phyloP scores from a whole-genome alignment of 805 yeast genomes.

The Zygosaccharomyces pseudorouxii region DNA sequence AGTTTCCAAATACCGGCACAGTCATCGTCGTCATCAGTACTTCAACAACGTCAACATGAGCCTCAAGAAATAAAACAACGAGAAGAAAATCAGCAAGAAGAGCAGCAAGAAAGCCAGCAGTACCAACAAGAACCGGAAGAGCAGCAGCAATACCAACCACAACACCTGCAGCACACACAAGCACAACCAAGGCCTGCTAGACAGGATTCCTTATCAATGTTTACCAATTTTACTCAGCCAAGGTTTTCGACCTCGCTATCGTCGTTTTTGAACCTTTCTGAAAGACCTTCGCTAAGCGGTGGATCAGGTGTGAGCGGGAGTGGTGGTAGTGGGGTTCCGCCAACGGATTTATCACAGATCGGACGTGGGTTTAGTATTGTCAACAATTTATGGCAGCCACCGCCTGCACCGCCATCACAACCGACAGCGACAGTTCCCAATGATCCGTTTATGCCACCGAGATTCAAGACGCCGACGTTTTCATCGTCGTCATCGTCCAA shows the following conservation, averaged over 20 bases:
- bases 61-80: not conserved
- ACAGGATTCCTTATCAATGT: conserved; percentile 25
- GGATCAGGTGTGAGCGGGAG: conserved; percentile 7
- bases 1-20: not conserved
- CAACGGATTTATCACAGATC: conserved; percentile 20
- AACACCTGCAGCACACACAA: not conserved
- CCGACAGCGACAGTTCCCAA: conserved; percentile 27
- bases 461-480: conserved; percentile 27
- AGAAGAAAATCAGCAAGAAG: not conserved
- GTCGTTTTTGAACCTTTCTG: conserved; percentile 25
- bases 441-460: conserved; percentile 44
- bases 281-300: conserved; percentile 15
- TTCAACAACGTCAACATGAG: not conserved
- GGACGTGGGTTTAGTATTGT: conserved; percentile 34
- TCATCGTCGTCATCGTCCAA: conserved; percentile 1
- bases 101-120: not conserved
- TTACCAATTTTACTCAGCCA: conserved; percentile 23
- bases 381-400: conserved; percentile 26
- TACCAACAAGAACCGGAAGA: not conserved
- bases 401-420: conserved; percentile 8
- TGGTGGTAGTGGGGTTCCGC: conserved; percentile 7
- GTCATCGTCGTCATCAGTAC: too few relatives aligned
- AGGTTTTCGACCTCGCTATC: conserved; percentile 27
- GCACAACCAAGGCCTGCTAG: conserved; percentile 12
- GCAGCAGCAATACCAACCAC: not conserved